These are phyloP conservation scores for Aristolochia californica DNA, from an alignment of 164 flowering plant species.

Conservation along the genomic window DNA sequence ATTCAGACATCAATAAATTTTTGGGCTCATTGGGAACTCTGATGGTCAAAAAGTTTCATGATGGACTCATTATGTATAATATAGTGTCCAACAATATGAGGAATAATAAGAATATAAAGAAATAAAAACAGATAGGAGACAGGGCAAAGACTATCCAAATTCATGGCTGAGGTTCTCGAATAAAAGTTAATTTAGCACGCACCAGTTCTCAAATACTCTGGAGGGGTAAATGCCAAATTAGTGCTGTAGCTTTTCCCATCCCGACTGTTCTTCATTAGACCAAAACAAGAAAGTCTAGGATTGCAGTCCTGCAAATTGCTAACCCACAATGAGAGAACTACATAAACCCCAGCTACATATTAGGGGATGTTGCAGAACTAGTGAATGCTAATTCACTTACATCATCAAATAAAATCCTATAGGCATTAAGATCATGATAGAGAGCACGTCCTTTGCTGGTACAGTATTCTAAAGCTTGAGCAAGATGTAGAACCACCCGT, in stretches of 20 bases:
- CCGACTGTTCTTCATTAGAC: slow-evolving; percentile 88
- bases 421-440: slow-evolving; percentile 92
- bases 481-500: slow-evolving; percentile 79
- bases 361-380: background rate
- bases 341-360: background rate
- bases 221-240: slow-evolving; percentile 86
- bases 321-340: slow-evolving; percentile 11
- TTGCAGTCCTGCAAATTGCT: slow-evolving; percentile 49
- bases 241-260: slow-evolving; percentile 93
- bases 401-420: slow-evolving; percentile 76
- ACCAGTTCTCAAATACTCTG: slow-evolving; percentile 85
- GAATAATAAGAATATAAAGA: background rate
- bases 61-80: no score
- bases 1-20: no score
- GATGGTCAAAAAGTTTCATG: no score
- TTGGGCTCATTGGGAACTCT: no score
- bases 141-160: background rate
- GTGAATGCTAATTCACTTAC: slow-evolving; percentile 22
- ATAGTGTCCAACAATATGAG: no score
- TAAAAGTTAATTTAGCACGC: background rate
- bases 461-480: slow-evolving; percentile 87
- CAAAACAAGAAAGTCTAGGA: slow-evolving; percentile 84
- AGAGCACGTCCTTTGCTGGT: slow-evolving; percentile 76
- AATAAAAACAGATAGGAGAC: background rate
- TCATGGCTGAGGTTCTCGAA: background rate